Conservation (phyloP, 2,329 filamentous ascomycete genomes). For the Clarireedia sp. region DNA sequence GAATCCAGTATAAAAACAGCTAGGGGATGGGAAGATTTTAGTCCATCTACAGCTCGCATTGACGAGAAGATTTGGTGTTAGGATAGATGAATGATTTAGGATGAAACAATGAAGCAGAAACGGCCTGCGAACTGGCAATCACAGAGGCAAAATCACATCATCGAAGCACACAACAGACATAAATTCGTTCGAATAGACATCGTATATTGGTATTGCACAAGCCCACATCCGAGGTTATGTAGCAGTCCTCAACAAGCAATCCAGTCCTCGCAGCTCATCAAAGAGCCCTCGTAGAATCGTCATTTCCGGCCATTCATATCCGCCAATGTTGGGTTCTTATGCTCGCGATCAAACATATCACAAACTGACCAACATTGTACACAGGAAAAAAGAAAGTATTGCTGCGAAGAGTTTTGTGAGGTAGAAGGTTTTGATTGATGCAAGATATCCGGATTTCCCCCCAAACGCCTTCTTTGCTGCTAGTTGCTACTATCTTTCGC, state of each 20-base stretch:
- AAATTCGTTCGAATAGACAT: constrained; percentile 34
- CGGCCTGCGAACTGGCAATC: too few species aligned
- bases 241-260: constrained; percentile 56
- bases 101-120: too few species aligned
- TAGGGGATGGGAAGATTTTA: too few species aligned
- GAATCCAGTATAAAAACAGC: too few species aligned
- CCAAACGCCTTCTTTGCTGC: constrained; percentile 55
- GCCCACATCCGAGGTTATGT: constrained; percentile 36
- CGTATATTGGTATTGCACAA: constrained; percentile 50
- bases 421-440: constrained; percentile 40
- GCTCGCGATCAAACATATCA: constrained; percentile 23
- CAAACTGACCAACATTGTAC: constrained; percentile 28
- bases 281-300: constrained; percentile 48
- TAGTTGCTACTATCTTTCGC: constrained; percentile 27
- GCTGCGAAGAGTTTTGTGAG: constrained; percentile 26
- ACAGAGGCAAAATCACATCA: too few species aligned
- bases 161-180: too few species aligned
- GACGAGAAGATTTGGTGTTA: too few species aligned
- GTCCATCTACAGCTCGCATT: too few species aligned
- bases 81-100: too few species aligned
- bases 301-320: constrained; percentile 38
- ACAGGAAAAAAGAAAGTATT: constrained; percentile 32
- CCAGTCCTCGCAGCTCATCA: constrained; percentile 49
- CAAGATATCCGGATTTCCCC: constrained; percentile 72
- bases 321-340: constrained; percentile 38